A percentile compares a stretch with the other conserved stretches of the same genome.
These are phyloP conservation scores for Lanmaoa rubissima DNA, from an alignment of 768 basidiomycete genomes.

Conservation along the genomic window DNA sequence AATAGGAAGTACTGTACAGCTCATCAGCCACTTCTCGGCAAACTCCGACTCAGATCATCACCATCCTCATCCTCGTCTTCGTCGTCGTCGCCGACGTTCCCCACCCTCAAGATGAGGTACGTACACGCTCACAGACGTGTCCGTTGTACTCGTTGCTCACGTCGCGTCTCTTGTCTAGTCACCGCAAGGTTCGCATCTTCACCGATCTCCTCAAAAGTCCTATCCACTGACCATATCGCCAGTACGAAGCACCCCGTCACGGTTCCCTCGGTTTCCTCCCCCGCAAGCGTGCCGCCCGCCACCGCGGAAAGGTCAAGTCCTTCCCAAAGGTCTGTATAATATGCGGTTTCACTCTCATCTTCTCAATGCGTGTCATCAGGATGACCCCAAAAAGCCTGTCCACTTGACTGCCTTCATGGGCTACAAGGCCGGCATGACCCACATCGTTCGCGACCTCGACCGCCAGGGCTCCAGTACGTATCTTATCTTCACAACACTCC, in stretches of 20 bases:
- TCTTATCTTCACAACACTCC: background rate
- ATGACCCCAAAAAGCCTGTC: slow-evolving; percentile 98
- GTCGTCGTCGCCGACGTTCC: slow-evolving; percentile 20
- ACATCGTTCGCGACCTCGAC: slow-evolving; percentile 98
- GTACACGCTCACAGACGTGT: slow-evolving; percentile 15
- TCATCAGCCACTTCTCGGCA: slow-evolving; percentile 32
- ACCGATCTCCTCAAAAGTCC: slow-evolving; percentile 8
- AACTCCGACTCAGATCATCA: slow-evolving; percentile 19
- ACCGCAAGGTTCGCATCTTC: slow-evolving; percentile 70
- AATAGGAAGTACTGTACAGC: slow-evolving; percentile 29
- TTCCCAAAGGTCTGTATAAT: slow-evolving; percentile 84
- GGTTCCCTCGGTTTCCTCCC: slow-evolving; percentile 98
- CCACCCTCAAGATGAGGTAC: slow-evolving; percentile 59
- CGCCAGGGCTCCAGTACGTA: slow-evolving; percentile 97
- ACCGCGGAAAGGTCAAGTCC: slow-evolving; percentile 98
- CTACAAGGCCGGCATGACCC: slow-evolving; percentile 99
- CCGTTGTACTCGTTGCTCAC: background rate
- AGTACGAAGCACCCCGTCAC: slow-evolving; percentile 99
- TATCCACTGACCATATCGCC: slow-evolving; percentile 24
- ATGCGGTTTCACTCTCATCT: background rate
- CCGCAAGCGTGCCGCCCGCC: slow-evolving; percentile 93
- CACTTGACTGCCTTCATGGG: slow-evolving; percentile 98
- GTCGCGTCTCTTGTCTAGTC: slow-evolving; percentile 44
- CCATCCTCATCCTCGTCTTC: background rate
- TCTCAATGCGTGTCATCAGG: slow-evolving; percentile 46